These are phyloP conservation scores for Krasilnikovozyma curviuscula DNA, from an alignment of 768 basidiomycete species.

Conservation along the genomic window DNA sequence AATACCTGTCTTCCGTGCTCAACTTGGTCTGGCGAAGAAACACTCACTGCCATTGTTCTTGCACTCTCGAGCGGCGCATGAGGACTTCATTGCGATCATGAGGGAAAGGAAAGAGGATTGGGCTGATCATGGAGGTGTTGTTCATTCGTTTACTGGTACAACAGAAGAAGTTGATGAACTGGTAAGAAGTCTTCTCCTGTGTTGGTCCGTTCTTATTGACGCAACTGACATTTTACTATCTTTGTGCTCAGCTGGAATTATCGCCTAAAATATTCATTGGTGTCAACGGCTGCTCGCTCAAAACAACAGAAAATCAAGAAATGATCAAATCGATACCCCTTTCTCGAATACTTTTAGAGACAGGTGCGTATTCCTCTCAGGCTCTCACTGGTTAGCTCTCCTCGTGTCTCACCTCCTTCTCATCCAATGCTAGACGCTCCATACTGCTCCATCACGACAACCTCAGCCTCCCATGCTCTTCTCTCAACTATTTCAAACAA, in stretches of 20 bases:
- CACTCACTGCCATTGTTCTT: conserved; percentile 58
- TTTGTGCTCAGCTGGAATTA: no score
- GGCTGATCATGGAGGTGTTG: conserved; percentile 52
- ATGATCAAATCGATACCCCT: conserved; percentile 39
- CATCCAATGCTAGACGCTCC: conserved; percentile 19
- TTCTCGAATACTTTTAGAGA: conserved; percentile 50
- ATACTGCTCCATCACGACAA: conserved; percentile 51
- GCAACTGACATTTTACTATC: no score
- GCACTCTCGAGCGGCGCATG: conserved; percentile 58
- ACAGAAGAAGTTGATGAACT: conserved; percentile 43
- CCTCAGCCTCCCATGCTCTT: conserved; percentile 40
- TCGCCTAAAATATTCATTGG: conserved; percentile 56
- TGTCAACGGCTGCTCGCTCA: conserved; percentile 58
- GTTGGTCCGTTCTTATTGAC: no score
- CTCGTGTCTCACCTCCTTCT: background rate
- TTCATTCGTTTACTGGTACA: conserved; percentile 63
- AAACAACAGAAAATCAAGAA: conserved; percentile 45
- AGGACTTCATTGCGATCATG: conserved; percentile 47
- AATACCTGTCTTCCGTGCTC: conserved; percentile 42
- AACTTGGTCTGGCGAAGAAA: conserved; percentile 48
- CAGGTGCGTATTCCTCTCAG: conserved; percentile 32
- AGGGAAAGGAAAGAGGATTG: conserved; percentile 30
- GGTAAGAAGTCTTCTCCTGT: conserved; percentile 30
- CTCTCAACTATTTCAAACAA: no score
- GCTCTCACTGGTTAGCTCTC: background rate